Base-by-base conservation (phyloP, 2,329 filamentous ascomycete species). In the Aspergillus oerlinghausenensis region DNA sequence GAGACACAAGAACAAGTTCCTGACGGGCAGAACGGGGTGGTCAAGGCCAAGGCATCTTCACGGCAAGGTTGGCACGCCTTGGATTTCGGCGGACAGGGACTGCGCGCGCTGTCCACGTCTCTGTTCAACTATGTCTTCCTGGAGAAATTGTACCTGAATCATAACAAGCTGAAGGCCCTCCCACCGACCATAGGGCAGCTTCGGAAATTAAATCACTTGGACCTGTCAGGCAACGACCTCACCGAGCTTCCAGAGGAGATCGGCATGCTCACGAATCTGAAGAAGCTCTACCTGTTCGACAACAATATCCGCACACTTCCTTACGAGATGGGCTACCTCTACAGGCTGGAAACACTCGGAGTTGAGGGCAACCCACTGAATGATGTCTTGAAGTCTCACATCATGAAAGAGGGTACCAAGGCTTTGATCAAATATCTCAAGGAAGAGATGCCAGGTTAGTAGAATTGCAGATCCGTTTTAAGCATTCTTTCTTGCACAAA, bases 251-350 rank as follows among this genome's bases (percentile, higher is more conserved):
- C 94, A 1, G 84, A 89, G 23, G 93, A 99, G 77, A 85, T 99
- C 59, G 94, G 94, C 69, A 99, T 97, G 93, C 90, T 96, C 67
- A 94, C 92, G 28, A 94, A 92, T 65, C 80, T 99, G 55, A 92
- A 90, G 75, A 87, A 89, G 63, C 81, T 99, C 4, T 79, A 92
- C 28, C 80, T 97, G 2, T 97, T 96, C 72, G 92, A 96, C 77
- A 99, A 99, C 73, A 83, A 89, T 60, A 88, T 99, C 54, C 84
- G 85, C 59, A 87, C 85, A 23, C 80, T 99, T 26, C 94, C 94
- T 1, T 88, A 82, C 67, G 92, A 97, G 73, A 79, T 99, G 58
- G 94, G 94, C 7, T 94, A 91, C 29, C 80, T 99, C 19, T 93
- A 92, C 74, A 86, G 92, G 60, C 76, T 99, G 64, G 92, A 97